Evolutionary conservation across 1,139 yeast species (phyloP).

Genomic region (Kodamaea sp.): DNA sequence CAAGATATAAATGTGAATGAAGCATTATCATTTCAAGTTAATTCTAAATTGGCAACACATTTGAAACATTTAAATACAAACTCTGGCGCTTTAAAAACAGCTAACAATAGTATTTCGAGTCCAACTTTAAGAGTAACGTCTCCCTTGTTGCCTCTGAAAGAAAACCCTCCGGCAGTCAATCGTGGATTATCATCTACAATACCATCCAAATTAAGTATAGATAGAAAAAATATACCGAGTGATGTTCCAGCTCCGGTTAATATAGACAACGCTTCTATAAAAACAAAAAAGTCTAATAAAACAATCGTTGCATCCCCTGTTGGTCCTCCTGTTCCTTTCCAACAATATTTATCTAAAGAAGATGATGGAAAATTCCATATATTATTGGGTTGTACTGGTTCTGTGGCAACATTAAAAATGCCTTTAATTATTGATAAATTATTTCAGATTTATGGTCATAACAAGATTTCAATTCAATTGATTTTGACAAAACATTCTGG

Average conservation of each 20-base stretch:
- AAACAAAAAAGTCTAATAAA: conserved; percentile 20
- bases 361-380: conserved; percentile 85
- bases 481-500: conserved; percentile 82
- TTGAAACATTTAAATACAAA: conserved; percentile 2
- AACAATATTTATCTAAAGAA: conserved; percentile 62
- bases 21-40: conserved; percentile 12
- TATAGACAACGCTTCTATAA: conserved; percentile 1
- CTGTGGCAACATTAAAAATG: conserved; percentile 92
- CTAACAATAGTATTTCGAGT: background rate
- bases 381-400: conserved; percentile 88
- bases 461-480: conserved; percentile 75
- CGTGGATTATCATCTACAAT: background rate
- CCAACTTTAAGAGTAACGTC: conserved; percentile 13
- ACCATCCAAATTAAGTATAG: background rate
- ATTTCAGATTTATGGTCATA: conserved; percentile 67
- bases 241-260: background rate
- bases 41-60: conserved; percentile 6
- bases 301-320: conserved; percentile 49
- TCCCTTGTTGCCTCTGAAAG: conserved; percentile 7
- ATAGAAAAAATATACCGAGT: conserved; percentile 5
- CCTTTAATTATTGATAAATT: conserved; percentile 82
- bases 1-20: conserved; percentile 10
- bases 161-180: background rate
- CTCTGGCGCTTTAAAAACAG: background rate
- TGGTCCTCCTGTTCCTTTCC: conserved; percentile 72